A percentile compares a stretch with the other conserved stretches of the same genome.
These are phyloP conservation scores for Cytospora paraplurivora DNA, from an alignment of 2,329 filamentous ascomycete genomes.

Conservation along the genomic window DNA sequence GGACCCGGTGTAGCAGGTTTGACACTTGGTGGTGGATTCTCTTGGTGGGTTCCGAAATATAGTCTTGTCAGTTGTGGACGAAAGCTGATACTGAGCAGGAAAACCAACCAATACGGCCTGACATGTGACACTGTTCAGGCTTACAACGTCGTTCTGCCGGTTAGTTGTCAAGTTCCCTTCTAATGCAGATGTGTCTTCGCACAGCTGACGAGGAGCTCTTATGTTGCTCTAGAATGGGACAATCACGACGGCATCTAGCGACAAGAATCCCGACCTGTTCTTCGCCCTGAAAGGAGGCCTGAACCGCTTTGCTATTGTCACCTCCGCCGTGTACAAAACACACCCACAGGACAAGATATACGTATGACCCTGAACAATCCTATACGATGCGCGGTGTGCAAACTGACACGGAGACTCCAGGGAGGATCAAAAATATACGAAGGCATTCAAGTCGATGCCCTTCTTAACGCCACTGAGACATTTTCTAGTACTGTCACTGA, in stretches of 20 bases:
- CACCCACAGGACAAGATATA: constrained; percentile 32
- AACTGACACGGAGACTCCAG: not conserved
- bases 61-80: not conserved
- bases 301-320: constrained; percentile 35
- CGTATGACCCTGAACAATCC: constrained; percentile 10
- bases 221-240: constrained; percentile 32
- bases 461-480: constrained; percentile 35
- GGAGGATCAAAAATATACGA: constrained; percentile 25
- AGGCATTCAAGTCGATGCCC: constrained; percentile 21
- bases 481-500: constrained; percentile 35
- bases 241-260: constrained; percentile 30
- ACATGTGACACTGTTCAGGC: constrained; percentile 33
- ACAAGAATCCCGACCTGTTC: constrained; percentile 31
- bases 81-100: constrained; percentile 26
- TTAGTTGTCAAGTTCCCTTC: constrained; percentile 7
- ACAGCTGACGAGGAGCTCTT: not conserved
- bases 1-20: constrained; percentile 35
- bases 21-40: constrained; percentile 35
- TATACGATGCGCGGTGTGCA: accelerated
- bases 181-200: not conserved
- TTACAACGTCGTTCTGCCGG: constrained; percentile 34
- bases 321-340: constrained; percentile 32
- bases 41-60: constrained; percentile 30
- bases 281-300: constrained; percentile 35
- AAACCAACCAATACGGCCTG: constrained; percentile 36